Evolutionary conservation across 768 basidiomycete species (phyloP).

Genomic region (Phanerochaete carnosa): DNA sequence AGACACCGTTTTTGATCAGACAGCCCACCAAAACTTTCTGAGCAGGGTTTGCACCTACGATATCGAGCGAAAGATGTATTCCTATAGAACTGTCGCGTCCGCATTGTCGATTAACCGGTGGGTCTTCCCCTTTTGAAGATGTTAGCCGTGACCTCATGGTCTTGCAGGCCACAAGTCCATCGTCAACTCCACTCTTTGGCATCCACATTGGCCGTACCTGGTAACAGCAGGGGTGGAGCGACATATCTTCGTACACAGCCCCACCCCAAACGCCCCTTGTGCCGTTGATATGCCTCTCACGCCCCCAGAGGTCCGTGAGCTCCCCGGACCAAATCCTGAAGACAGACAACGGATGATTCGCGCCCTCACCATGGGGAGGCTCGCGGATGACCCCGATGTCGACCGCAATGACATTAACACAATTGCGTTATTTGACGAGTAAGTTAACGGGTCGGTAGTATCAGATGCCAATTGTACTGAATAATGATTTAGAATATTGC

Average conservation of each 20-base stretch:
- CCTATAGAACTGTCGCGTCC: conserved; percentile 66
- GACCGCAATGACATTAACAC: conserved; percentile 45
- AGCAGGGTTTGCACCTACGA: conserved; percentile 45
- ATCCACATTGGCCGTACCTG: conserved; percentile 65
- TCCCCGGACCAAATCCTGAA: conserved; percentile 33
- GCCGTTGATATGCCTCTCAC: conserved; percentile 42
- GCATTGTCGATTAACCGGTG: conserved; percentile 57
- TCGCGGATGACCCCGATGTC: conserved; percentile 23
- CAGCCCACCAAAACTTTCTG: not conserved
- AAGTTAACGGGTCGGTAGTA: conserved; percentile 18
- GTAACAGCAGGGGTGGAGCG: conserved; percentile 75
- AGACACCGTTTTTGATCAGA: not conserved
- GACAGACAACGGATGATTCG: conserved; percentile 37
- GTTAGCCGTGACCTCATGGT: not conserved
- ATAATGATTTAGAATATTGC: conserved; percentile 45
- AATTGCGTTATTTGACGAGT: conserved; percentile 74
- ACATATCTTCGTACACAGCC: conserved; percentile 64
- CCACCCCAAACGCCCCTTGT: conserved; percentile 51
- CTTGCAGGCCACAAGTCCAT: conserved; percentile 68
- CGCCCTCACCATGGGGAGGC: conserved; percentile 27
- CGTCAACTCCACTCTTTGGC: conserved; percentile 70
- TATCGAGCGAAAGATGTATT: conserved; percentile 42
- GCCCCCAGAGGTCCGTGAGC: conserved; percentile 42
- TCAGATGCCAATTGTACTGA: not conserved
- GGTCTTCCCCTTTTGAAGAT: conserved; percentile 1